Conservation (phyloP, 1,139 yeast species). For the Pichia terricola region DNA sequence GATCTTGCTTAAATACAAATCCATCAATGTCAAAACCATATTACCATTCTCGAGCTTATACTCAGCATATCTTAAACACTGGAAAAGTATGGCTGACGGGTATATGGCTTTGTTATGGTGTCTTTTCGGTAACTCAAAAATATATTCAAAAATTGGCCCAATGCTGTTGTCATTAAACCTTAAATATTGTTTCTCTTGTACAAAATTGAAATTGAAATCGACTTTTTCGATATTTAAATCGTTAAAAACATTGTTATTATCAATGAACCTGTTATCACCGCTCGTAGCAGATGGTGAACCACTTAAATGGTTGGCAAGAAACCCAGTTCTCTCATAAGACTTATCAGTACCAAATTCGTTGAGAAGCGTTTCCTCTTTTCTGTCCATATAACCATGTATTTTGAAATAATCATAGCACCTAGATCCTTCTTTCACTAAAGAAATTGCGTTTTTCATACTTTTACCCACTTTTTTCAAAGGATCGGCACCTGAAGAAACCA, state of each 20-base stretch:
- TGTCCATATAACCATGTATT: conserved; percentile 27
- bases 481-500: conserved; percentile 32
- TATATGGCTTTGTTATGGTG: conserved; percentile 46
- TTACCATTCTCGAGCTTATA: conserved; percentile 42
- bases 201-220: conserved; percentile 37
- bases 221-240: conserved; percentile 12
- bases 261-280: conserved; percentile 18
- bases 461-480: conserved; percentile 26
- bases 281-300: not conserved
- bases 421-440: conserved; percentile 30
- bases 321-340: no score
- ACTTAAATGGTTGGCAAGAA: not conserved
- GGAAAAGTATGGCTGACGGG: conserved; percentile 63
- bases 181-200: conserved; percentile 39
- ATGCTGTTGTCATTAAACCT: conserved; percentile 62
- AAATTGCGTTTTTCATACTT: conserved; percentile 29
- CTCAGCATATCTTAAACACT: conserved; percentile 56
- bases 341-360: conserved; percentile 14
- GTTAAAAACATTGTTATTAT: conserved; percentile 18
- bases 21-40: conserved; percentile 48
- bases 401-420: conserved; percentile 30
- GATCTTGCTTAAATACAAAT: conserved; percentile 52
- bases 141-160: conserved; percentile 46
- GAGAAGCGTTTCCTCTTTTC: not conserved
- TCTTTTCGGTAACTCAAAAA: conserved; percentile 38